A percentile compares a stretch with the other conserved stretches of the same genome.
These are phyloP conservation scores for Xerocomus brunneocitrinus DNA, from an alignment of 768 basidiomycete genomes.

Conservation along the genomic window DNA sequence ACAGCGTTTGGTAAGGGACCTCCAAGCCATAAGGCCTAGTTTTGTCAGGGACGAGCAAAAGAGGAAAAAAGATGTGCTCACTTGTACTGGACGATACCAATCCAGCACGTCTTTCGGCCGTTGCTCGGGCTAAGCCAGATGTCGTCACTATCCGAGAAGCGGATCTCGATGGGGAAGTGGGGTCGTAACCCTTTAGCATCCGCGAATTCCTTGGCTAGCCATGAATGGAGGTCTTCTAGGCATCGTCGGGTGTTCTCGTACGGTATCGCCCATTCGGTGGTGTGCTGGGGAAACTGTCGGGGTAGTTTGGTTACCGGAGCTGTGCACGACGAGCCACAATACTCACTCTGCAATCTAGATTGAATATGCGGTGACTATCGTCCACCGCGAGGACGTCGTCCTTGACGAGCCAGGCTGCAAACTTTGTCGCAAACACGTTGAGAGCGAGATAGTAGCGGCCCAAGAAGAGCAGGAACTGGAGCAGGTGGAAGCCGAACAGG, in stretches of 20 bases:
- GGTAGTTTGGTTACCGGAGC: conserved; percentile 5
- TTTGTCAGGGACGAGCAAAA: conserved; percentile 7
- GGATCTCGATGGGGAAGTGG: conserved; percentile 91
- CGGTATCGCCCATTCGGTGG: conserved; percentile 93
- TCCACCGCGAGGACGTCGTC: conserved; percentile 58
- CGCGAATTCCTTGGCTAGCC: conserved; percentile 62
- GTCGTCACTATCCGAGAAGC: conserved; percentile 84
- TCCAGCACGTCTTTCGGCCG: conserved; percentile 80
- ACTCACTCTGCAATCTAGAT: conserved; percentile 87
- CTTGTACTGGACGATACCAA: conserved; percentile 98
- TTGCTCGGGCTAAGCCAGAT: conserved; percentile 92
- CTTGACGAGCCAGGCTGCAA: conserved; percentile 66
- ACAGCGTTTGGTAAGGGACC: conserved; percentile 76
- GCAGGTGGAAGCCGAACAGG: conserved; percentile 72
- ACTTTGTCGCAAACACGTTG: conserved; percentile 58
- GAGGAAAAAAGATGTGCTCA: conserved; percentile 36
- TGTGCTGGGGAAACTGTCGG: conserved; percentile 80
- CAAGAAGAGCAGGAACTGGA: conserved; percentile 80
- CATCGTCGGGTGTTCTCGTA: conserved; percentile 61
- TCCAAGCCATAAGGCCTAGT: conserved; percentile 78
- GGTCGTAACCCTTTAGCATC: conserved; percentile 74
- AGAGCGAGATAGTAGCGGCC: conserved; percentile 60
- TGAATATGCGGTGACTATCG: conserved; percentile 81
- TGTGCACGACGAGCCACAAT: not conserved
- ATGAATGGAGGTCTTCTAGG: conserved; percentile 64